Base-by-base conservation (phyloP, 768 basidiomycete species). In the Podaxis mareebaensis region DNA sequence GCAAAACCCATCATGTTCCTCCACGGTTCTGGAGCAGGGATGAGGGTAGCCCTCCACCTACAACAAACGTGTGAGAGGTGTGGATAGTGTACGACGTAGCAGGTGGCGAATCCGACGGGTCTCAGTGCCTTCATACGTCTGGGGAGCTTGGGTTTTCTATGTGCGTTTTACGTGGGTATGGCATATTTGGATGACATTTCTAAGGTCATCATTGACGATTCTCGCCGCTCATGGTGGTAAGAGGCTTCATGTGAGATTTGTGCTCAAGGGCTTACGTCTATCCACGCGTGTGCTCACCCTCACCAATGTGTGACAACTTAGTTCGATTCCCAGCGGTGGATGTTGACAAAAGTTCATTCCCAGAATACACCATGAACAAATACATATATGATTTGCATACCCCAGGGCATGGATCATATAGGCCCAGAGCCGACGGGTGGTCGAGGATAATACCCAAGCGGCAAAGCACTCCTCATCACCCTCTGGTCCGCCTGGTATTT, bases 401-500 rank as follows among this genome's bases (percentile, higher is more conserved):
- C 49, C 26, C 20, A 24, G 17, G 10, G 22, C 5, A 22, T 10
- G 33, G 17, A 17, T 53, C 8, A 36, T 36, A 53, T 30, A 36
- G 33, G 33, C 53, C 24, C 15, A 4, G 56, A 20, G 4, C 7
- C n/a, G 6, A 12, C n/a, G 6, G 26, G 46, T 10, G n/a, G 46
- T 13, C 46, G 58, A 36, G 44, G n/a, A 3, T 51, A 30, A 39
- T 59, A 59, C 6, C 58, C 58, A 36, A 59, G 48, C 10, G 58
- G 48, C 17, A 59, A 24, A 20, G 58, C 58, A 49, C 58, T 49
- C 28, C 17, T 58, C 56, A 58, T 59, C n/a, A 36, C 30, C 46
- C 58, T 59, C n/a, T 49, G 44, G n/a, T 49, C 48, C 0, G 12
- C 36, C n/a, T 49, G 58, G 22, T 51, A 59, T 20, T 28, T 33